Evolutionary conservation across 2,329 filamentous ascomycete species (phyloP), one percentile per base, ranked within the genome.

Genomic region (Botrytis fabae): DNA sequence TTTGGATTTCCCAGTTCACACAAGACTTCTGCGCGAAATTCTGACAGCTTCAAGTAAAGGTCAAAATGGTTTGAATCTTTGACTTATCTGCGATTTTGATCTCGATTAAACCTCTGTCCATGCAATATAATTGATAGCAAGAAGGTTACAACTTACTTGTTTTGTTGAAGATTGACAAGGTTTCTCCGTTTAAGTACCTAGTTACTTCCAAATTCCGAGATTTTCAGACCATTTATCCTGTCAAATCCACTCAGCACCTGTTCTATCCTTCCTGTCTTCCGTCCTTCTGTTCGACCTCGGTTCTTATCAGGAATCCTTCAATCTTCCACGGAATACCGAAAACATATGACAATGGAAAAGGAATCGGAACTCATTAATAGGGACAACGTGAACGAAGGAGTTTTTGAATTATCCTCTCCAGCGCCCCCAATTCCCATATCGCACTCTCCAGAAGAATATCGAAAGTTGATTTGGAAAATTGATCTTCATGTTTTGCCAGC

Each of bases 381-480:
- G 14, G 14, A n/a, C 18, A 14, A 40, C 54, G 38, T n/a, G 28
- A 40, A 22, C 4, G 20, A 18, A 9, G 22, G 48, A 54, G 1
- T 16, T 25, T 54, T 2, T 12, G 32, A 38, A 9, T n/a, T 44
- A 38, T 18, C 32, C 7, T 32, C 44, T 51, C 20, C 28, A 2
- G n/a, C 25, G 4, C 14, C 44, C n/a, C 25, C 63, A 10, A 51
- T 12, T 25, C 20, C 32, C 16, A 65, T 8, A n/a, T 5, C 28
- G 8, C 28, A 51, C 5, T 51, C 63, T 66, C 14, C 44, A 16
- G 35, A 66, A 38, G 12, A n/a, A 12, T 38, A n/a, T 66, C 22
- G 44, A 20, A 66, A n/a, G 12, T 66, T 51, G 16, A 66, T 66
- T 32, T 51, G 40, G 61, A 63, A 63, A n/a, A 63, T 63, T 22